These are phyloP conservation scores for Ustilago vetiveriae DNA, from an alignment of 1,284 basidiomycete species.

Conservation along the genomic window DNA sequence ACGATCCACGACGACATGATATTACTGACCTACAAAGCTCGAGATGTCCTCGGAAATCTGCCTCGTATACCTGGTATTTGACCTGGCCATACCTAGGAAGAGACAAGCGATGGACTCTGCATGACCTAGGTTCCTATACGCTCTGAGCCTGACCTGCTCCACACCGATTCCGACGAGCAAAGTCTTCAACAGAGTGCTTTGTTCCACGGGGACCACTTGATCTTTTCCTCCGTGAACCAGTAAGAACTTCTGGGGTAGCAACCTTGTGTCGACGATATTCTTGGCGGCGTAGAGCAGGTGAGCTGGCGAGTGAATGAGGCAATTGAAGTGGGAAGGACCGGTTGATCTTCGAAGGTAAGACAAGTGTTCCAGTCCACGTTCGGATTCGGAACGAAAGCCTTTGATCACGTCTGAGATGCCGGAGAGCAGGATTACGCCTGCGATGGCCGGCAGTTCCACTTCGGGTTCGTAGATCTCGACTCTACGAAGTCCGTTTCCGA, in stretches of 20 bases:
- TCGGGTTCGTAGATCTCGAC: conserved; percentile 68
- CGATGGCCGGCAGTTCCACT: conserved; percentile 64
- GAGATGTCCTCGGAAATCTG: conserved; percentile 60
- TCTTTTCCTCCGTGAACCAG: conserved; percentile 68
- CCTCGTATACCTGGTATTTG: conserved; percentile 65
- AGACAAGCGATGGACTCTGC: conserved; percentile 64
- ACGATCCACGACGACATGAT: too few species aligned
- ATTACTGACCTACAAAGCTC: conserved; percentile 44
- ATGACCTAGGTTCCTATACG: conserved; percentile 67
- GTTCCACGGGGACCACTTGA: conserved; percentile 65
- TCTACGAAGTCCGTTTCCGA: conserved; percentile 59
- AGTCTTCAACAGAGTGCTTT: conserved; percentile 67
- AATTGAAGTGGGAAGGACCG: conserved; percentile 67
- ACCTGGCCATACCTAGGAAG: conserved; percentile 57
- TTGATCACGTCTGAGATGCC: conserved; percentile 69
- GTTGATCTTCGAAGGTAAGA: conserved; percentile 65
- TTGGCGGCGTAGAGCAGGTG: conserved; percentile 68
- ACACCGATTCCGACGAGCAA: conserved; percentile 68
- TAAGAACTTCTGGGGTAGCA: conserved; percentile 66
- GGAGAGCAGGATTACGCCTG: conserved; percentile 67
- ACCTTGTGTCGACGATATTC: conserved; percentile 65
- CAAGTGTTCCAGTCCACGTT: conserved; percentile 68
- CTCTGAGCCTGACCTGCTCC: conserved; percentile 62
- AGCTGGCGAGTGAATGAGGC: conserved; percentile 68
- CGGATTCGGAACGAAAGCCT: conserved; percentile 65